Base-by-base conservation (phyloP, 768 basidiomycete species). In the Suillus subaureus region DNA sequence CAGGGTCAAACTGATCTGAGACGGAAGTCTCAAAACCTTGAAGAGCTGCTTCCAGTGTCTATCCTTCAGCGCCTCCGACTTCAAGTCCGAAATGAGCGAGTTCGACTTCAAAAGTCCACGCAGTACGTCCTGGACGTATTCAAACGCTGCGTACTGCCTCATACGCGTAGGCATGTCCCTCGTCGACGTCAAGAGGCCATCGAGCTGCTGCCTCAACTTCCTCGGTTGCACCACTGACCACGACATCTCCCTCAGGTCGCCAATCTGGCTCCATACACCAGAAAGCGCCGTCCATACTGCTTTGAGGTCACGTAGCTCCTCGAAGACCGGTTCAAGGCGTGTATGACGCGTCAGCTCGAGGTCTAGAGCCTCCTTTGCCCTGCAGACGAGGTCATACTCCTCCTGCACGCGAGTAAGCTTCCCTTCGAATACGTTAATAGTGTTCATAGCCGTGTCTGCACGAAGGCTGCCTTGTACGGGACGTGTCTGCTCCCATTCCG, bases 121-220 rank as follows among this genome's bases (percentile, higher is more conserved):
- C 62, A 99, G 83, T 26, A 90, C 85, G 51, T 99, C 97, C 73
- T 99, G 96, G 2, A 99, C 95, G 75, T 93, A 96, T 82, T 99
- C 97, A 73, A 98, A 99, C 0, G 97, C 97, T 11, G 96, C 94
- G 76, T 99, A 99, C 75, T 99, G 97, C 62, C 97, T 87, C 97
- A 99, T 99, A 67, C 96, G 85, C 43, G 94, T 97, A 1, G 97
- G 97, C 97, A 99, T 98, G 57, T 99, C 97, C 80, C 96, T 94
- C 28, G 97, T 98, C n/a, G 94, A 94, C 31, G 86, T 82, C 61
- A 99, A 79, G 55, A 99, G 83, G n/a, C 86, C 88, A 71, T 99
- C 97, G 62, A 99, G 89, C 68, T 94, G 92, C 72, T 96, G 93
- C 70, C 97, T 89, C 64, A 99, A 75, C 79, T 99, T 99, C 72